Conservation (phyloP, 305 asterid genomes). For the Fraxinus nigra region DNA sequence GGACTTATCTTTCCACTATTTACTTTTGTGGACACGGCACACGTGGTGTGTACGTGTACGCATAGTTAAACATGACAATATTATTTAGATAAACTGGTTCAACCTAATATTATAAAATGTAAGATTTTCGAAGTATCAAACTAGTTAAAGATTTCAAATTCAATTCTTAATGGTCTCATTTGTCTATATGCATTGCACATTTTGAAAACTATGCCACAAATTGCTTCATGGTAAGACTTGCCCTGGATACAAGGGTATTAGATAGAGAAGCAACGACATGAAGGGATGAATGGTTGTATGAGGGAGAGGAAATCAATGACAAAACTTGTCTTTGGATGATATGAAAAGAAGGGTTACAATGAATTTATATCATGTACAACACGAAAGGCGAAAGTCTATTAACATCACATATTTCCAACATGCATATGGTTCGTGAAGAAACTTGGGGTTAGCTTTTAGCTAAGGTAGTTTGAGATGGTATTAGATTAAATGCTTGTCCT, state of each 20-base stretch:
- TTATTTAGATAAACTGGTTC: neutral
- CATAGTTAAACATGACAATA: neutral
- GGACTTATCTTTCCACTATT: neutral
- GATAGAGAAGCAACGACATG: neutral
- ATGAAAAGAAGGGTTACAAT: neutral
- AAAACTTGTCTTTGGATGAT: neutral
- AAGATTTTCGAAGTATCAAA: neutral
- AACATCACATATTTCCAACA: neutral
- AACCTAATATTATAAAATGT: too few species aligned
- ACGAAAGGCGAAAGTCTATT: neutral
- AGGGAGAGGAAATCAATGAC: neutral
- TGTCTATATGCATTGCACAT: neutral
- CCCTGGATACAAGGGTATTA: neutral
- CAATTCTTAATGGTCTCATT: neutral
- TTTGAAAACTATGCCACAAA: neutral
- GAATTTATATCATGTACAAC: neutral
- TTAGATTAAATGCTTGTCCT: too few species aligned
- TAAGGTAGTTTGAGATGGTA: neutral
- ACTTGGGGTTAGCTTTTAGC: neutral
- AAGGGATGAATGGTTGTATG: neutral
- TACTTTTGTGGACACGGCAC: neutral
- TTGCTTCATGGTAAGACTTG: neutral
- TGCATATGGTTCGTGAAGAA: neutral
- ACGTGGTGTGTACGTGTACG: neutral
- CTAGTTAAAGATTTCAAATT: neutral